phyloP scores from a whole-genome alignment of 192 early-diverging fungal genomes.

The Mortierella alpina region DNA sequence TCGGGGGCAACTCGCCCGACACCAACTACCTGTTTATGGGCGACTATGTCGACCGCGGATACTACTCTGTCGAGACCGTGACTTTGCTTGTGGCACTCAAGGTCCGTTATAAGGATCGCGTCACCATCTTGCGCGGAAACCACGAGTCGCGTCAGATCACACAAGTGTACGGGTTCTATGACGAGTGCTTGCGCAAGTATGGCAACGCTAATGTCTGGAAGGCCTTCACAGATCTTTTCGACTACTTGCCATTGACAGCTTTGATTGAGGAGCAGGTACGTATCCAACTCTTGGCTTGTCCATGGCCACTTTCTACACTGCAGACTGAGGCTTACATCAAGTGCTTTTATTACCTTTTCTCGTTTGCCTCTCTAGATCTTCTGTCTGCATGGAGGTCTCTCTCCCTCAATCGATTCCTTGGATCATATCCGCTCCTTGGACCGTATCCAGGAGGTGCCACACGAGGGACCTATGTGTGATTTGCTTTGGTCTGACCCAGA shows the following conservation, averaged over 20 bases:
- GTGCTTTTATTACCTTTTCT: not conserved
- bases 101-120: conserved; percentile 89
- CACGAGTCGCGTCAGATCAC: conserved; percentile 99
- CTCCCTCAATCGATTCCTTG: conserved; percentile 93
- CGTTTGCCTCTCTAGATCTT: conserved; percentile 72
- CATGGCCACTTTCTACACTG: not conserved
- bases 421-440: conserved; percentile 97
- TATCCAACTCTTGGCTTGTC: not conserved
- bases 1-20: conserved; percentile 95
- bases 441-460: conserved; percentile 92
- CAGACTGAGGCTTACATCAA: not conserved
- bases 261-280: conserved; percentile 91
- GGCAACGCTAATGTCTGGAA: conserved; percentile 99
- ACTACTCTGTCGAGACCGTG: conserved; percentile 98
- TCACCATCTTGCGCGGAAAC: conserved; percentile 98
- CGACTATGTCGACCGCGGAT: conserved; percentile 99
- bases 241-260: conserved; percentile 95
- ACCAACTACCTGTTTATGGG: conserved; percentile 99
- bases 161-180: conserved; percentile 99
- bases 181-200: conserved; percentile 98
- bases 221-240: conserved; percentile 97
- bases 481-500: conserved; percentile 91
- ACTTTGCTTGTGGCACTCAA: conserved; percentile 95
- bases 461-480: conserved; percentile 91
- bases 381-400: conserved; percentile 98